These are phyloP conservation scores for Cystofilobasidium bisporidii DNA, from an alignment of 768 basidiomycete species.

Conservation along the genomic window DNA sequence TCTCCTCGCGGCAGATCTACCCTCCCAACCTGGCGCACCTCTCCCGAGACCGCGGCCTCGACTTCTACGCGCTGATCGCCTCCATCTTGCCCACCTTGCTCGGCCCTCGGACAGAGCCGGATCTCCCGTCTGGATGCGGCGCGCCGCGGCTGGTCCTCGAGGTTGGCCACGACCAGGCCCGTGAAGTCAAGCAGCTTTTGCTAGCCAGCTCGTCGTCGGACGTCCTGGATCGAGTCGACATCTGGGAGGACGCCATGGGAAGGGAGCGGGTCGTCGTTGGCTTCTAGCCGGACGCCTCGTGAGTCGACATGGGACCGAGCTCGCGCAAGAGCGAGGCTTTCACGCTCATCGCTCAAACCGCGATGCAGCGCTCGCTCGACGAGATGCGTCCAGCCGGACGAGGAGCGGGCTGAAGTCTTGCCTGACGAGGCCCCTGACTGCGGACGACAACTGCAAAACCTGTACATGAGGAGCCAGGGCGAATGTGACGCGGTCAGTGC, in stretches of 20 bases:
- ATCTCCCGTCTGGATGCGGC: no score
- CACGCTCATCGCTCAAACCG: background rate
- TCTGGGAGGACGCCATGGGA: background rate
- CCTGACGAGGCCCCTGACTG: no score
- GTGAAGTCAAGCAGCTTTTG: background rate
- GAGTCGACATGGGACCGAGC: no score
- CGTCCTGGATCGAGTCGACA: background rate
- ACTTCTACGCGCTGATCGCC: constrained; percentile 25
- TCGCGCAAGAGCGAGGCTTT: no score
- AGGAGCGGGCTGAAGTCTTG: no score
- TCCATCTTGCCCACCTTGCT: background rate
- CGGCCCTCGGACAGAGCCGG: no score
- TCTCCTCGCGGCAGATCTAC: constrained; percentile 8
- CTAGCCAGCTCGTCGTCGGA: background rate
- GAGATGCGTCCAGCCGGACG: no score
- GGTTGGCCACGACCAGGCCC: constrained; percentile 4
- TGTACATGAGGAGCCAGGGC: no score
- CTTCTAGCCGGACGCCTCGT: background rate
- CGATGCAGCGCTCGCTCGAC: background rate
- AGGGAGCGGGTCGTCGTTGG: constrained; percentile 3
- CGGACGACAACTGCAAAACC: no score
- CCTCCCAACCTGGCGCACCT: constrained; percentile 9
- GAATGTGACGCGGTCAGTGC: no score
- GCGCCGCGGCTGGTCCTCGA: background rate
- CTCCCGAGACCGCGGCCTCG: constrained; percentile 1